Evolutionary conservation across 2,329 filamentous ascomycete genomes (phyloP), one percentile per base, ranked within the genome.

Genomic region (Hymenoscyphus repandus): DNA sequence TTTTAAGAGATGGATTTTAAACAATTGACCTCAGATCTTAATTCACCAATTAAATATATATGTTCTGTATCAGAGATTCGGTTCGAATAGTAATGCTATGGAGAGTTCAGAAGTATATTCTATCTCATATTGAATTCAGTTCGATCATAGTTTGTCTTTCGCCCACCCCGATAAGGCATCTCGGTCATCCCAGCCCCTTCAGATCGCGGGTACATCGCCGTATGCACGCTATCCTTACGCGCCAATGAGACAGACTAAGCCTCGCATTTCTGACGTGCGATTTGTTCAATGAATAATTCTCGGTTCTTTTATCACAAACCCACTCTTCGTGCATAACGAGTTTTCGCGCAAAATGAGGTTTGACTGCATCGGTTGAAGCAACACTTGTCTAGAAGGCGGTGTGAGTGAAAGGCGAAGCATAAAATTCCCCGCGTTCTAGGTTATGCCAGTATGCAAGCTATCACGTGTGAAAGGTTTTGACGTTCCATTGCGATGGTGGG

Each of bases 181-280:
- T 36, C 42, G 17, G 20, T 36, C 18, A 45, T 33, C 42, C 42
- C 31, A 32, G 39, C 31, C 31, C 12, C 40, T 31, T 32, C 34
- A 5, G 10, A 3, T 4, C 4, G 22, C 7, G 7, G 4, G 22
- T 4, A 27, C 22, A 4, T 7, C 7, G 22, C 4, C 4, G 22
- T 27, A 4, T 27, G 22, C 34, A 17, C 34, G 34, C 4, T 11
- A 44, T 45, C 22, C 43, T 36, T 57, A 59, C 52, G 57, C 57
- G 55, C 55, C 48, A 45, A 53, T 51, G 56, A 56, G 45, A 60
- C 58, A 56, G 52, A 55, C 56, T 51, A 49, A 53, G 56, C 53
- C 51, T 56, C 53, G 53, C 42, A 56, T 48, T 53, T 33, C 17
- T 39, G 47, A 39, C 50, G 27, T 50, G 15, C 34, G 5, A 3